Evolutionary conservation across 148 eudicot genomes (phyloP).

Genomic region (Silene uniflora): DNA sequence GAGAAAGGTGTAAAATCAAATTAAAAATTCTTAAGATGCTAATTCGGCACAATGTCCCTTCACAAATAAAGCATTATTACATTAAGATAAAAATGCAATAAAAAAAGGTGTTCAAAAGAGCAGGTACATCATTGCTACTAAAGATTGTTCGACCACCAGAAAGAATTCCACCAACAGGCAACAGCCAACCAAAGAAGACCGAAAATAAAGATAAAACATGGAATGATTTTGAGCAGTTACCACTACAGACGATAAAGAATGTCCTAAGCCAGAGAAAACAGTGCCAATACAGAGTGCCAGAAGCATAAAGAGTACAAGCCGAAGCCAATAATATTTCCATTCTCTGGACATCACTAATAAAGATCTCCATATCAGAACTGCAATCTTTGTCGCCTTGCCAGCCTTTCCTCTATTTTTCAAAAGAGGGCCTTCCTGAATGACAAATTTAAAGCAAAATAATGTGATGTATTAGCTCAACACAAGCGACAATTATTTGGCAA

Average conservation of each 20-base stretch:
- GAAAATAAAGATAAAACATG: background rate
- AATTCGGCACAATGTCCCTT: background rate
- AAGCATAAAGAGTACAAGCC: slow-evolving; percentile 74
- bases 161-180: no score
- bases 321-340: slow-evolving; percentile 98
- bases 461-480: slow-evolving; percentile 9
- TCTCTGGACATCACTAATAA: slow-evolving; percentile 92
- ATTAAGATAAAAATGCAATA: background rate
- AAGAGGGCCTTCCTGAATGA: slow-evolving; percentile 75
- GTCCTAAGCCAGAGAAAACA: slow-evolving; percentile 82
- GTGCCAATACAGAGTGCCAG: slow-evolving; percentile 85
- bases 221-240: slow-evolving; percentile 43
- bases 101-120: background rate
- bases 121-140: no score
- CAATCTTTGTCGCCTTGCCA: slow-evolving; percentile 57
- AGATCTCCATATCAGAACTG: slow-evolving; percentile 93
- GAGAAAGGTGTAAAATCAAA: background rate
- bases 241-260: slow-evolving; percentile 94
- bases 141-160: no score
- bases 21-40: background rate
- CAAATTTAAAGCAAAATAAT: slow-evolving; percentile 9
- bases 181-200: background rate
- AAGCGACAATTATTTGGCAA: background rate
- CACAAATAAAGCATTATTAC: background rate
- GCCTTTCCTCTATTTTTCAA: slow-evolving; percentile 94